phyloP scores from a whole-genome alignment of 768 basidiomycete species.

The Boletus reticulatus region DNA sequence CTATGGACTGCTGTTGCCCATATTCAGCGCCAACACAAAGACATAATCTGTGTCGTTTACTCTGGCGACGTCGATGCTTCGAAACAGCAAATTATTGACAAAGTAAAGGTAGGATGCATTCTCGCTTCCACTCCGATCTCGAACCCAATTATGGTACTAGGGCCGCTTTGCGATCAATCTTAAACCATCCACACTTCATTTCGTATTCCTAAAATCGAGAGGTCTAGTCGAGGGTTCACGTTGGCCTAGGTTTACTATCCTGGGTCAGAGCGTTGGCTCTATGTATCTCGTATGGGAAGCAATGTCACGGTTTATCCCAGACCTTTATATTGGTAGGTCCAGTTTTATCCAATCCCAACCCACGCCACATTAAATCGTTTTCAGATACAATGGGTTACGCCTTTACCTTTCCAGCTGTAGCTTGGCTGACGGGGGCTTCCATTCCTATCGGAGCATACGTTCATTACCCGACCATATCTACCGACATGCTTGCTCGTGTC shows the following conservation, averaged over 20 bases:
- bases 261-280: slow-evolving; percentile 90
- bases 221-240: slow-evolving; percentile 72
- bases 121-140: background rate
- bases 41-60: slow-evolving; percentile 78
- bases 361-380: background rate
- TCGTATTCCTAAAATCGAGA: slow-evolving; percentile 76
- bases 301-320: slow-evolving; percentile 73
- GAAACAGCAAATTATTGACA: slow-evolving; percentile 76
- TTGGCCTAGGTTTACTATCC: slow-evolving; percentile 89
- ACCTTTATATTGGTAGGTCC: slow-evolving; percentile 81
- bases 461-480: slow-evolving; percentile 96
- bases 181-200: slow-evolving; percentile 62
- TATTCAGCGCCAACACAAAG: slow-evolving; percentile 64
- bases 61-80: slow-evolving; percentile 81
- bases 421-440: slow-evolving; percentile 47
- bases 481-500: slow-evolving; percentile 88
- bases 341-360: background rate
- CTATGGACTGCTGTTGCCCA: slow-evolving; percentile 87
- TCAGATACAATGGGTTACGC: slow-evolving; percentile 98
- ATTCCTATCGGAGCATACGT: slow-evolving; percentile 87
- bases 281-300: slow-evolving; percentile 84
- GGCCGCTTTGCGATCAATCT: slow-evolving; percentile 79
- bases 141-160: slow-evolving; percentile 37
- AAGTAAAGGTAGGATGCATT: slow-evolving; percentile 61
- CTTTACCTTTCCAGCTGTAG: slow-evolving; percentile 83